Base-by-base conservation (phyloP, 805 yeast genomes). In the Saccharomycopsis sp. region DNA sequence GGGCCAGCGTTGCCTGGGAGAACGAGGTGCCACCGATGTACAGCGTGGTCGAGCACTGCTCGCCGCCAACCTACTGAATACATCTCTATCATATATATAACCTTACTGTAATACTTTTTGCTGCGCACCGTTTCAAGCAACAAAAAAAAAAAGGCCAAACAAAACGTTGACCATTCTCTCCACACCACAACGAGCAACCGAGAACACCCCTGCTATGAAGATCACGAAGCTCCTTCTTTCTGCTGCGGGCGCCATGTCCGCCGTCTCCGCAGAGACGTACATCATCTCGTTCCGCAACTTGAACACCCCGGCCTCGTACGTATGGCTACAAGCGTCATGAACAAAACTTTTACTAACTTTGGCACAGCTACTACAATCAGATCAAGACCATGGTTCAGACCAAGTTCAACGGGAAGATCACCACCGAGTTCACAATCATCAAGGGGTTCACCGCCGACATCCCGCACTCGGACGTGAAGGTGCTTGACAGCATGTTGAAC, bases 361-460 rank as follows among this genome's bases (percentile, higher is more conserved):
- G n/a, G n/a, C n/a, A n/a, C 27, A 25, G 27, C 9, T 25, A 30
- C 17, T 45, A 45, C 35, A 39, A 45, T 5, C 38, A 41, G 26
- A 43, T 45, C 19, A 42, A 45, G 23, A 32, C 26, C n/a, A 19
- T 17, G n/a, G 19, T 45, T 31, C 27, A 26, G n/a, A 16, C 8
- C 6, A 21, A 26, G 21, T 45, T 38, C 18, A 17, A 34, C 3
- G 49, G 49, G 20, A 39, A 31, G 25, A 38, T 45, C 18, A 29
- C 5, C 25, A 20, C 30, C 18, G 49, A 45, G 18, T 45, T 23
- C 34, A 34, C 41, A 6, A 42, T 45, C 6, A 42, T 45, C 17
- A 38, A 35, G 17, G 49, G 46, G 12, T 45, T 45, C 21, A 39
- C 46, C 3, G 45, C 36, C 1, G 42, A 36, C 4, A 31, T 45